Base-by-base conservation (phyloP, 257 asterid species). In the Solanum pinnatisectum region DNA sequence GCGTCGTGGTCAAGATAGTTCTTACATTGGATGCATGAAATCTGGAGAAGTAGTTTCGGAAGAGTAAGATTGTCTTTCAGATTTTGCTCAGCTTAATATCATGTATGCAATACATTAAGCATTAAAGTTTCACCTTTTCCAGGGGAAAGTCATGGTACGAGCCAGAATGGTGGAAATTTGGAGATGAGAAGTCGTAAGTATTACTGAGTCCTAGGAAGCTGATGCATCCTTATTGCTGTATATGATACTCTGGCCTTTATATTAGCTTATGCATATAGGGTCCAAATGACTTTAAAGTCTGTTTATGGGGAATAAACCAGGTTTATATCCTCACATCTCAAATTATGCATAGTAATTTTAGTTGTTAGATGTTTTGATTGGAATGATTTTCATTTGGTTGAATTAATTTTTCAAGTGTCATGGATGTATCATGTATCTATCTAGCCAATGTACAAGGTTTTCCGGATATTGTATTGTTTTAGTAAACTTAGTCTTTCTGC, bases 81-180 rank as follows among this genome's bases (percentile, higher is more conserved):
- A 68, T 76, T 88, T 85, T 23, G 39, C 85, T 52, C 88, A 36
- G 78, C 27, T 32, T 32, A 82, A 32, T 56, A 82, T 82, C 86
- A 82, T 11, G 44, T 82, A 52, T 67, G 40, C 39, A 36, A 5
- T 63, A 73, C 65, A 39, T 85, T 52, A 42, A 32, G 81, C 77
- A 65, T 37, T 22, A 65, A 79, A 37, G 27, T 40, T 72, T 87
- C 60, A 11, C 42, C 37, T 15, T 52, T 92, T 89, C 90, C 98
- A 96, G 98, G 94, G 99, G 99, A 83, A 95, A 68, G 90, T 89
- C 89, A 86, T 95, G 99, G 99, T 96, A 94, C 65, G 99, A 96
- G 88, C 98, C 99, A 32, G 98, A 95, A 85, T 96, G 98, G 98
- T 96, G 99, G 98, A 96, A 96, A 92, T 96, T 96, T 87, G 98